phyloP scores from a whole-genome alignment of 495 filamentous ascomycete species.

The Acidiella bohemica region DNA sequence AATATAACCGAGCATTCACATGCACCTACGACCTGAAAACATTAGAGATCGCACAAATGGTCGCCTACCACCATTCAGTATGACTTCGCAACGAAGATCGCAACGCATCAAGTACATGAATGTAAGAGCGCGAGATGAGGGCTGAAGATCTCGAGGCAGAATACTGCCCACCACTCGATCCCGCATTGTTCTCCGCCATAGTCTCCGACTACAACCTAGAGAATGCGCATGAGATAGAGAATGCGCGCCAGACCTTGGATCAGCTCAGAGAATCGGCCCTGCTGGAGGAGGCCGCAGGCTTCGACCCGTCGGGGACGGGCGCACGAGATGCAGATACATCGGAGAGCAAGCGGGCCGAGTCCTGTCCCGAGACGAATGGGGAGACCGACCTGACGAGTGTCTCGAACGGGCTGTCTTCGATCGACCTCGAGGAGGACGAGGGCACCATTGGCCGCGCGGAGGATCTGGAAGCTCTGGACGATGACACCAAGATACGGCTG shows the following conservation, averaged over 20 bases:
- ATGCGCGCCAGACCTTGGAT: conserved; percentile 42
- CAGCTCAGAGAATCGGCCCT: conserved; percentile 44
- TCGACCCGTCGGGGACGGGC: conserved; percentile 65
- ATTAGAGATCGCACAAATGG: too few species aligned
- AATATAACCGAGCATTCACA: too few species aligned
- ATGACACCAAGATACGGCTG: conserved; percentile 36
- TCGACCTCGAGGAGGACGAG: conserved; percentile 22
- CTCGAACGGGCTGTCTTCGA: conserved; percentile 22
- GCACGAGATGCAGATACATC: conserved; percentile 18
- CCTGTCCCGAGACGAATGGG: conserved; percentile 5
- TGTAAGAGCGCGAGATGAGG: too few species aligned
- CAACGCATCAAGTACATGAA: too few species aligned
- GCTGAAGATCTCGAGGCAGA: conserved; percentile 21
- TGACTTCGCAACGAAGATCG: too few species aligned
- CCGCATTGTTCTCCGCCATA: conserved; percentile 52
- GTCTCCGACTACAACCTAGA: conserved; percentile 48
- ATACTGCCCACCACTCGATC: conserved; percentile 51
- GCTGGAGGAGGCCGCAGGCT: conserved; percentile 53
- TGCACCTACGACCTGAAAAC: too few species aligned
- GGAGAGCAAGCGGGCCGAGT: conserved; percentile 7
- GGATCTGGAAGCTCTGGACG: conserved; percentile 30
- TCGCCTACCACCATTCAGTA: too few species aligned
- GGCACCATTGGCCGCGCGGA: conserved; percentile 5
- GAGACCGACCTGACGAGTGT: conserved; percentile 33
- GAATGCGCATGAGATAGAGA: conserved; percentile 34